Evolutionary conservation across 345 rosid species (phyloP), one percentile per base, ranked within the genome.

Genomic region (Mallotus nudiflorus): DNA sequence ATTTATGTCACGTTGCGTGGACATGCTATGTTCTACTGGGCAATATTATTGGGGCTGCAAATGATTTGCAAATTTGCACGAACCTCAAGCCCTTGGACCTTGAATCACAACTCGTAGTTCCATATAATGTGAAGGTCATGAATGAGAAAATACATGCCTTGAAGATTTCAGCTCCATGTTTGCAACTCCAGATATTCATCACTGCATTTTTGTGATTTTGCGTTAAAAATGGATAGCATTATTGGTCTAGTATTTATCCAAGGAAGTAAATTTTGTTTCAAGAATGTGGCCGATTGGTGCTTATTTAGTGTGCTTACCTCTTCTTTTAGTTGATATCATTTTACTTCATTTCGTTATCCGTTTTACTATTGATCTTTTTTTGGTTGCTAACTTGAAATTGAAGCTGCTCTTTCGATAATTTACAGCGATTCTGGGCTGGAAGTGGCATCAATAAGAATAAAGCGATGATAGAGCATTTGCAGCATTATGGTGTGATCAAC

Each of bases 401-500:
- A 49, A 33, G 25, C 53, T 56, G 27, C 20, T 66, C 40, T 75
- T 69, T 71, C 29, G 64, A 49, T 68, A 53, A 45, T 61, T 76
- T 61, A n/a, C 82, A 86, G 92, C 82, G 78, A 54, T 80, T 64
- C 55, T 83, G 77, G 79, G 77, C 69, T 71, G 93, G 92, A 55
- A 79, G 65, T 72, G 78, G 83, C 31, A 73, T 81, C 55, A 74
- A 60, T 35, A 83, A 82, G 69, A 92, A 88, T 39, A 88, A 82
- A 78, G 76, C 72, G 6, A 92, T 95, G 98, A 97, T 95, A 59
- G 87, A 84, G 28, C 72, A 84, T 66, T 67, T 96, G 88, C 81
- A 84, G 81, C 86, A 68, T 27, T 87, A 73, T 14, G 90, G 96
- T 59, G 84, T 89, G 54, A 77, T 91, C 68, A 80, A 73, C 22